Base-by-base conservation (phyloP, 257 asterid genomes). In the Pogostemon cablin region DNA sequence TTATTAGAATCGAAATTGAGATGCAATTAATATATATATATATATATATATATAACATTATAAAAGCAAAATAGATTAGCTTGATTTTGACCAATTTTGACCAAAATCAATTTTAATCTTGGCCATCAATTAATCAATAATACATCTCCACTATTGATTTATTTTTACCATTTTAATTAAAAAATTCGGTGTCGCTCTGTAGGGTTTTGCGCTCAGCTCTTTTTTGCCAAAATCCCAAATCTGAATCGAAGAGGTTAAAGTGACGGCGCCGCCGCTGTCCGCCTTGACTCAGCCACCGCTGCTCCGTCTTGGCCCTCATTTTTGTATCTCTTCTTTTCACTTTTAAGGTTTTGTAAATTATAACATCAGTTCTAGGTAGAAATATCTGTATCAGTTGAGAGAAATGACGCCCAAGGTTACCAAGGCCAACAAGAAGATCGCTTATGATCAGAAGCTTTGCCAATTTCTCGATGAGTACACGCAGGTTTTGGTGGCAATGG, bases 281-380 rank as follows among this genome's bases (percentile, higher is more conserved):
- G 90, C 97, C 96, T 86, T 87, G 95, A 71, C 87, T 8, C 71
- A 73, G 82, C 84, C 73, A 4, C 73, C 34, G 68, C 15, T n/a
- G 82, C 83, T 54, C 74, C 77, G 91, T 84, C 95, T 83, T 89
- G 93, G 98, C 91, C 96, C 93, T 89, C 87, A 8, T 69, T 81
- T 83, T 84, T 69, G 44, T 39, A 60, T 72, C 66, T 87, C 86
- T 80, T 80, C 82, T 17, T 55, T 81, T 78, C 87, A 76, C 56
- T 11, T 78, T 4, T 77, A 82, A 87, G 84, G 75, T 72, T 80
- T 69, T 42, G 34, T 72, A 42, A 0, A 53, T 57, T 59, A 0
- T 11, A 42, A 42, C 12, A 60, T 5, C 25, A 2, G 15, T 6
- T 41, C 12, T 40, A 42, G 41, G 3, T 25, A 44, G 65, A 44